Conservation (phyloP, 805 yeast species). For the Barnettozyma sucrosica region DNA sequence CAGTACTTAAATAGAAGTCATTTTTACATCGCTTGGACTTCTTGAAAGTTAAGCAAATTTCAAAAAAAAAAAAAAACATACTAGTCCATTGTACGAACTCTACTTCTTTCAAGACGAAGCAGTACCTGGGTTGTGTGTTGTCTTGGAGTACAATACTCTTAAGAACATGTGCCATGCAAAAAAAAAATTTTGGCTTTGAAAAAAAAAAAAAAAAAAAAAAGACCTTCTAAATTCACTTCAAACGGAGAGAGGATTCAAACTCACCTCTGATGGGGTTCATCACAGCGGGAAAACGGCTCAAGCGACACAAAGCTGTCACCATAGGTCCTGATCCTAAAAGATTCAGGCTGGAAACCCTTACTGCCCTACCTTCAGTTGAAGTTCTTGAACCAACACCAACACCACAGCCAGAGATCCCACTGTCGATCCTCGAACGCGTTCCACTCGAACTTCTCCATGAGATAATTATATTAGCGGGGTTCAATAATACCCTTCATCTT, state of each 20-base stretch:
- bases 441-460: slow-evolving; percentile 39
- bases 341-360: not conserved
- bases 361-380: not conserved
- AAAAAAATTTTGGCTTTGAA: no score
- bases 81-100: no score
- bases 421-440: slow-evolving; percentile 28
- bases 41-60: no score
- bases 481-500: slow-evolving; percentile 33
- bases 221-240: no score
- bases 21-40: no score
- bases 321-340: not conserved
- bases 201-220: no score
- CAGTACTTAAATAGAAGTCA: not conserved
- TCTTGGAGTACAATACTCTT: no score
- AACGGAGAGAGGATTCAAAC: not conserved
- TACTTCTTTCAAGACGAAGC: no score
- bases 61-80: no score
- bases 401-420: not conserved
- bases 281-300: not conserved
- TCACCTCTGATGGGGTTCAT: not conserved
- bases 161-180: not conserved
- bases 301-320: not conserved
- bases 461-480: slow-evolving; percentile 35
- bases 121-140: no score
- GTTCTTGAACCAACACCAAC: not conserved